Percentiles rank a stretch among this genome's conserved stretches.
Conservation (phyloP, 257 asterid genomes). For the Solanum stenotomum region DNA sequence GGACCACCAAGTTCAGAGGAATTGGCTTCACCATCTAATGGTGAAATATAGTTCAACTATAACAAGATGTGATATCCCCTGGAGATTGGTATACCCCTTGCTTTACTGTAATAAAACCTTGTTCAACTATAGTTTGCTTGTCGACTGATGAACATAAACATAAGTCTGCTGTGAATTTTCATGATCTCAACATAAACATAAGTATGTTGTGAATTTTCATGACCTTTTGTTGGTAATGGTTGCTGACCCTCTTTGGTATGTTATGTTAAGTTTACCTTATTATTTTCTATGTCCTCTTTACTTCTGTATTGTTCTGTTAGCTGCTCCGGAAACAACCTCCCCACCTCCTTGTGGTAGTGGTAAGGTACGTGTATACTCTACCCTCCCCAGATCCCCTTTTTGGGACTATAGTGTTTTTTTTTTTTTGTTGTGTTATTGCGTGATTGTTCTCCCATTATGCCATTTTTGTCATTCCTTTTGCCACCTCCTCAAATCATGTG, state of each 20-base stretch:
- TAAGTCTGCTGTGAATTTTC: neutral
- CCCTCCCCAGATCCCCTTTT: neutral
- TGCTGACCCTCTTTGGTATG: neutral
- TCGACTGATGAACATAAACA: neutral
- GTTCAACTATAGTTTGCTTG: neutral
- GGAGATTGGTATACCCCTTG: neutral
- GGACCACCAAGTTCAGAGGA: conserved; percentile 70
- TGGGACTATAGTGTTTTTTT: neutral
- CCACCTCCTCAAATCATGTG: neutral
- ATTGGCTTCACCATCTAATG: conserved; percentile 47
- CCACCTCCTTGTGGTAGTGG: neutral
- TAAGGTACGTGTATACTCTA: neutral
- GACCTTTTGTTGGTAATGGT: neutral
- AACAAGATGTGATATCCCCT: conserved; percentile 37
- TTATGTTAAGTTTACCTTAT: neutral
- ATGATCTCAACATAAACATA: neutral
- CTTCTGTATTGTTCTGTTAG: neutral
- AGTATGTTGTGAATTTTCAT: neutral
- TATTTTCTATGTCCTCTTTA: neutral
- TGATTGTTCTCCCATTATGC: neutral
- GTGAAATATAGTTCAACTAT: conserved; percentile 58
- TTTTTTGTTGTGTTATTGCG: neutral
- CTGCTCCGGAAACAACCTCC: neutral
- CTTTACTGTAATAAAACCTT: neutral
- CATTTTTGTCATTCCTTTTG: neutral